phyloP scores from a whole-genome alignment of 768 basidiomycete genomes.

The Lentinula sp. region DNA sequence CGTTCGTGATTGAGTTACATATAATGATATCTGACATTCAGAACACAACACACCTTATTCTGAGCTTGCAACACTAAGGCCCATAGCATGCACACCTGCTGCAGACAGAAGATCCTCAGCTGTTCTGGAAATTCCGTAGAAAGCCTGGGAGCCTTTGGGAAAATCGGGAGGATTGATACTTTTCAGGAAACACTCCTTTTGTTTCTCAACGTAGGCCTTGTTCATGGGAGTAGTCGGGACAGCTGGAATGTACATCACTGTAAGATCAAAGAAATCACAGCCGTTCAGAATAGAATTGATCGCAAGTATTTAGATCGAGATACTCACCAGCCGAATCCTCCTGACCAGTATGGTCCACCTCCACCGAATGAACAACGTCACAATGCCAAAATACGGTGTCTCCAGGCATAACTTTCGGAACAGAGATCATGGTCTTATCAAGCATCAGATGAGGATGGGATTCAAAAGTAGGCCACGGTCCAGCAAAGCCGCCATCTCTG shows the following conservation, averaged over 20 bases:
- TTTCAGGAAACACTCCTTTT: constrained; percentile 40
- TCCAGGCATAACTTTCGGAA: constrained; percentile 57
- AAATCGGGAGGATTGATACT: constrained; percentile 55
- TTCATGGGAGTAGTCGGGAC: constrained; percentile 44
- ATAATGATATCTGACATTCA: too few relatives aligned
- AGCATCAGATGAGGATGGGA: constrained; percentile 38
- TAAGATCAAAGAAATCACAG: background rate
- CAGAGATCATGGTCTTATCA: constrained; percentile 51
- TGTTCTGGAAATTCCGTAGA: constrained; percentile 7
- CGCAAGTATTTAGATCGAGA: background rate
- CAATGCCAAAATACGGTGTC: constrained; percentile 69
- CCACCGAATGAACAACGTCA: constrained; percentile 27
- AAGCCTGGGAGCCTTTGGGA: constrained; percentile 20
- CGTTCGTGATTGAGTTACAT: too few relatives aligned
- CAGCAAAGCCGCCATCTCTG: constrained; percentile 30
- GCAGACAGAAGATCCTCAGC: constrained; percentile 4
- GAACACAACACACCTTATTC: too few relatives aligned
- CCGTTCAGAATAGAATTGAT: background rate
- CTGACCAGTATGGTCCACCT: constrained; percentile 34
- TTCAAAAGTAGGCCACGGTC: constrained; percentile 43
- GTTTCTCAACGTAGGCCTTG: constrained; percentile 39
- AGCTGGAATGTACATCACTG: constrained; percentile 56
- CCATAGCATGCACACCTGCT: constrained; percentile 9
- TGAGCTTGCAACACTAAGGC: constrained; percentile 2
- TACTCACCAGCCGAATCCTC: constrained; percentile 38